Evolutionary conservation across 2,329 filamentous ascomycete species (phyloP).

Genomic region (Colletotrichum incanum): DNA sequence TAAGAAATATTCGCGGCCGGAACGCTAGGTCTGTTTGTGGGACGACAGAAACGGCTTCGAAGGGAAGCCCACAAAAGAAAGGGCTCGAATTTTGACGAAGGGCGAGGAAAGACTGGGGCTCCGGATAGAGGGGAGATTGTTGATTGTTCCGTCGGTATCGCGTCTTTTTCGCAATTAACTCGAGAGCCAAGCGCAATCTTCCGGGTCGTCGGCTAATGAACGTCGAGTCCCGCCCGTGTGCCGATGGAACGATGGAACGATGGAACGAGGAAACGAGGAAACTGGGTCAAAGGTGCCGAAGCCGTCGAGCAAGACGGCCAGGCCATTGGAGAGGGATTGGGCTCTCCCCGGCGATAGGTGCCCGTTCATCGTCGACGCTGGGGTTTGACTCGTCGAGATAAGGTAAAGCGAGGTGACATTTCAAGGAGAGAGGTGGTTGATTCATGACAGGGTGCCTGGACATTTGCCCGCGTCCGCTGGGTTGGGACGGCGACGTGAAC

Average conservation of each 20-base stretch:
- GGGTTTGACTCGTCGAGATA: constrained; percentile 13
- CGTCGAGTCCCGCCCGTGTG: not conserved
- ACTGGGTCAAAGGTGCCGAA: not conserved
- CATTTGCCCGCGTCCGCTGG: constrained; percentile 11
- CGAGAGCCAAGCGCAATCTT: constrained; percentile 3
- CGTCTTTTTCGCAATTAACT: not conserved
- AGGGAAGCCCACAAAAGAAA: constrained; percentile 39
- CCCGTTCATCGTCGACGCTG: not conserved
- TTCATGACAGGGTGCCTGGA: constrained; percentile 9
- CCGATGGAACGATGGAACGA: not conserved
- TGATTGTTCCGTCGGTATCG: constrained; percentile 20
- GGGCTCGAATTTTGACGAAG: constrained; percentile 41
- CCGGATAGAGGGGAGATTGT: constrained; percentile 9
- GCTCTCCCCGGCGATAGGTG: constrained; percentile 11
- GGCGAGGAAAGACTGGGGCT: constrained; percentile 41
- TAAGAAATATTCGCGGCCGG: constrained; percentile 23
- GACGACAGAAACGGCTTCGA: constrained; percentile 13
- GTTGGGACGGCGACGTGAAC: constrained; percentile 10
- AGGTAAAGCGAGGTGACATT: constrained; percentile 11
- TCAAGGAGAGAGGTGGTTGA: not conserved
- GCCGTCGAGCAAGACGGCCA: not conserved
- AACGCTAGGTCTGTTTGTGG: constrained; percentile 27
- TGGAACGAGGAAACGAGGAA: not conserved
- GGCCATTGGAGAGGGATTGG: not conserved
- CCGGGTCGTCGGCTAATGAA: constrained; percentile 10